These are phyloP conservation scores for Craterostigma plantagineum DNA, from an alignment of 257 asterid species.

Conservation along the genomic window DNA sequence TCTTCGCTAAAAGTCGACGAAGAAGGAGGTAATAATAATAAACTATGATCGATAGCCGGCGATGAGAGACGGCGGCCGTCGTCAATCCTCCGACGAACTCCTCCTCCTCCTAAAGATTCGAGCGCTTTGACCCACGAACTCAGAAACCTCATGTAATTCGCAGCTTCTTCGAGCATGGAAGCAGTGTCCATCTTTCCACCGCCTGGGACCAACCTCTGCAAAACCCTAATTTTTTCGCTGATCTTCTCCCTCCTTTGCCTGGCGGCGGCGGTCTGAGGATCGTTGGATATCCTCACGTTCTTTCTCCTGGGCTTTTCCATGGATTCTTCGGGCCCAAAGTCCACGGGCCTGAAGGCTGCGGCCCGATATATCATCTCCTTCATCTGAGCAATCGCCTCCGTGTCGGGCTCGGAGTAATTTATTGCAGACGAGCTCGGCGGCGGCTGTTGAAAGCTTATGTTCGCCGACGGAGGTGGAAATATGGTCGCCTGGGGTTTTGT, in stretches of 20 bases:
- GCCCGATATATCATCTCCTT: slow-evolving; percentile 92
- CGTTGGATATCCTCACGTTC: slow-evolving; percentile 60
- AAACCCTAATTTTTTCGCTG: slow-evolving; percentile 80
- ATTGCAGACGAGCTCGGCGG: slow-evolving; percentile 27
- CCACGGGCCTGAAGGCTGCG: slow-evolving; percentile 84
- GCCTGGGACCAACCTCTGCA: slow-evolving; percentile 82
- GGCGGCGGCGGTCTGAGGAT: slow-evolving; percentile 95
- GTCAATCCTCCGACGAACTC: slow-evolving; percentile 5
- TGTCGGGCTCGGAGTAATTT: slow-evolving; percentile 59
- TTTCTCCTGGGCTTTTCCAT: slow-evolving; percentile 71
- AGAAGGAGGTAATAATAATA: no score
- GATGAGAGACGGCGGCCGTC: no score
- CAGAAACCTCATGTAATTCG: slow-evolving; percentile 70
- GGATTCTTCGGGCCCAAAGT: slow-evolving; percentile 27
- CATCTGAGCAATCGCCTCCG: slow-evolving; percentile 90
- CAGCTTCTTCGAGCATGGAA: slow-evolving; percentile 99
- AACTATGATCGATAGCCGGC: no score
- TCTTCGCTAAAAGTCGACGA: no score
- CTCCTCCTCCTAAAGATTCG: slow-evolving; percentile 44
- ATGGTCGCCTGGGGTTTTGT: slow-evolving; percentile 20
- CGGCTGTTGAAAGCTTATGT: slow-evolving; percentile 58
- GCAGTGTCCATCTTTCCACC: slow-evolving; percentile 97
- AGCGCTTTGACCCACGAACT: slow-evolving; percentile 70
- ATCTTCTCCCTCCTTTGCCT: slow-evolving; percentile 88
- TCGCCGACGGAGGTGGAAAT: slow-evolving; percentile 18